Base-by-base conservation (phyloP, 495 filamentous ascomycete genomes). In the Penicillium coffeae region DNA sequence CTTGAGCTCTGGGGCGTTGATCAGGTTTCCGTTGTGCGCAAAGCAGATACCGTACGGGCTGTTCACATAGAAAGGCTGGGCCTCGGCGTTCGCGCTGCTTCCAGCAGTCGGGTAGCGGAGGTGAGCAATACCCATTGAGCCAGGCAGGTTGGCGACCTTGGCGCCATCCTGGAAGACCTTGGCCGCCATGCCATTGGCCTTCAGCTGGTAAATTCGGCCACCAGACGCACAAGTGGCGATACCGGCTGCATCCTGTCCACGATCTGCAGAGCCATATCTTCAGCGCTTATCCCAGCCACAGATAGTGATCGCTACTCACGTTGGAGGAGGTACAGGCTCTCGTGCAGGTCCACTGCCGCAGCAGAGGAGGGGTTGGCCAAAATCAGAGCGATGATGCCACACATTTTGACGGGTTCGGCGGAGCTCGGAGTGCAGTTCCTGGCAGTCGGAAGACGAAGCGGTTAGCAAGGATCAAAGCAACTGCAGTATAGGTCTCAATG, bases 191-290 rank as follows among this genome's bases (percentile, higher is more conserved):
- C 90, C 92, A 64, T 92, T 92, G 44, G 90, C 88, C 72, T 96
- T 96, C 66, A 88, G 83, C 57, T 95, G 90, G 68, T 84, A 90
- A 47, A 96, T 86, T 10, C 87, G 79, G 51, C 92, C 90, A 12
- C 88, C 87, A 0, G 77, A 65, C 4, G 80, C 84, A 59, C 88
- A 95, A 18, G 85, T 90, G 22, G 74, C 70, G 37, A 95, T 91
- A 42, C 92, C 92, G 41, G 87, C 90, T 19, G 91, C 92, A 85
- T 96, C 91, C 64, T 96, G 89, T 45, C 90, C 89, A 58, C 90
- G 67, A 59, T 78, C 70, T 73, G 49, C 48, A 35, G 50, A 30
- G 45, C 41, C 12, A 37, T 45, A 45, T 27, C 21, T 52, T 62
- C 55, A 63, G 51, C 30, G 15, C 42, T 36, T 33, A 41, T 44